Evolutionary conservation across 345 rosid genomes (phyloP).

Genomic region (Carallia pectinifolia): DNA sequence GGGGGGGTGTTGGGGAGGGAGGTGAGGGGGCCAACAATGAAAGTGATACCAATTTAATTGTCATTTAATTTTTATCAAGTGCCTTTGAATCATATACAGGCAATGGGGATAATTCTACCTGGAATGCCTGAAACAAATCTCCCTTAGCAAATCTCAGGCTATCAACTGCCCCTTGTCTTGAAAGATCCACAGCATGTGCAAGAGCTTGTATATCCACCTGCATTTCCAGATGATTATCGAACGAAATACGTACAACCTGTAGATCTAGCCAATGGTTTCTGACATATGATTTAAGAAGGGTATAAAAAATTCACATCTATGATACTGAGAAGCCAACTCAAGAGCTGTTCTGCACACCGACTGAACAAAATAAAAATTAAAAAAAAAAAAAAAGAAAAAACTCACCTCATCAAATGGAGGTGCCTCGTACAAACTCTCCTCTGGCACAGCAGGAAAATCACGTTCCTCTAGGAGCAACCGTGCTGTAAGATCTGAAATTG

Average conservation of each 20-base stretch:
- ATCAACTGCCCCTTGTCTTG: constrained; percentile 95
- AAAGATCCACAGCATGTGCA: constrained; percentile 92
- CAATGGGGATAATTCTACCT: constrained; percentile 39
- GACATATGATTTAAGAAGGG: background rate
- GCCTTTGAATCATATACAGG: background rate
- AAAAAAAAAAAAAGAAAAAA: background rate
- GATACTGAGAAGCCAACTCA: constrained; percentile 1
- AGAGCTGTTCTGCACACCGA: background rate
- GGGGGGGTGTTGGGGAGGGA: too few relatives aligned
- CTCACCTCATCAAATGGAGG: constrained; percentile 94
- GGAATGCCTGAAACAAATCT: constrained; percentile 88
- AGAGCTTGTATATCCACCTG: constrained; percentile 98
- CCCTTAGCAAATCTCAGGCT: constrained; percentile 94
- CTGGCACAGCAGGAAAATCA: constrained; percentile 74
- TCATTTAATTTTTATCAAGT: too few relatives aligned
- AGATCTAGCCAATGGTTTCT: background rate
- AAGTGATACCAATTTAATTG: too few relatives aligned
- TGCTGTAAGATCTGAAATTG: constrained; percentile 84
- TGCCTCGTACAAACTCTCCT: constrained; percentile 65
- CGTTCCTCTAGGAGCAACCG: constrained; percentile 84
- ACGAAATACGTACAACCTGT: background rate
- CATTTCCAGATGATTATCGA: background rate
- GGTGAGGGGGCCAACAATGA: too few relatives aligned
- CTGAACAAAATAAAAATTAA: background rate
- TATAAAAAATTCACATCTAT: constrained; percentile 13